Base-by-base conservation (phyloP, 495 filamentous ascomycete species). In the Pyrenula massariospora region DNA sequence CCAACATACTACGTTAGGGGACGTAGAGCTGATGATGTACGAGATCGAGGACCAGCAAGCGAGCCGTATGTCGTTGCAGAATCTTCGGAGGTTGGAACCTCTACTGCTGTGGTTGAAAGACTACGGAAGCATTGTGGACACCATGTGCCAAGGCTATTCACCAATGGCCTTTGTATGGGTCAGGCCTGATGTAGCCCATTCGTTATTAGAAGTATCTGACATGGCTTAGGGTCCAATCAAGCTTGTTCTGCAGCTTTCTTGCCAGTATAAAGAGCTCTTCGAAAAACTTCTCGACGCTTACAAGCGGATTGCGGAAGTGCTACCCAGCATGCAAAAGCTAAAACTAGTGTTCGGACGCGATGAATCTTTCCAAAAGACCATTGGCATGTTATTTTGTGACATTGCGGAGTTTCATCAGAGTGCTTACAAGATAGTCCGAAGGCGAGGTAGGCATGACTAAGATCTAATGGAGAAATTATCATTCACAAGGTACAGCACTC, bases 131-230 rank as follows among this genome's bases (percentile, higher is more conserved):
- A 21, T 54, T 1, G 63, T 76, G 21, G 73, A 76, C 19, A 57
- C 70, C 8, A 56, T 76, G 10, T 76, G 73, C 61, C 71, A 75
- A 47, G 71, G 72, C 23, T 76, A 72, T 0, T 68, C 70, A 0
- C 76, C 68, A 57, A 58, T 77, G 1, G 65, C 74, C 3, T 77
- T 68, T 66, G 56, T 75, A 3, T 77, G 75, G 74, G 31, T n/a
- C n/a, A n/a, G n/a, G n/a, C n/a, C n/a, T n/a, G n/a, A n/a, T n/a
- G n/a, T n/a, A n/a, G n/a, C n/a, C n/a, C n/a, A n/a, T n/a, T n/a
- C n/a, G n/a, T n/a, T n/a, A n/a, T n/a, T n/a, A n/a, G n/a, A n/a
- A n/a, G n/a, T n/a, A n/a, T 42, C 5, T 42, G 31, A 8, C 31
- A 42, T 42, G 15, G 8, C 15, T 42, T 5, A 5, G 31, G 31